A percentile compares a stretch with the other conserved stretches of the same genome.
phyloP scores from a whole-genome alignment of 192 early-diverging fungal genomes.

The Chytriomyces sp. region DNA sequence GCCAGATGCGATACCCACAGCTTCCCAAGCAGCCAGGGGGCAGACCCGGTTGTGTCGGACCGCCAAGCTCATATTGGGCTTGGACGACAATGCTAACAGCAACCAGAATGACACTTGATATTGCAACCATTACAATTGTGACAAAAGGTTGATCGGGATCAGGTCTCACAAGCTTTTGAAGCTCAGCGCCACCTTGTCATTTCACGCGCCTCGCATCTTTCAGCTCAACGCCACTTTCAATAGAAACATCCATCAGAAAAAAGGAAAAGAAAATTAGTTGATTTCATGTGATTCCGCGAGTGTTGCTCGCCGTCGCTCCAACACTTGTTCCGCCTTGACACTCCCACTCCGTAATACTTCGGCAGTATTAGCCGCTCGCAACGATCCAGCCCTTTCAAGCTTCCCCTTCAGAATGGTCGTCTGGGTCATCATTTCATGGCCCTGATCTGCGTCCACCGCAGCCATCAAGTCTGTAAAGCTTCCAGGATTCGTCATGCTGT shows the following conservation, averaged over 20 bases:
- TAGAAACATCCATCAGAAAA: neutral
- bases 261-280: neutral
- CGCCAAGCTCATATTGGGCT: too few relatives aligned
- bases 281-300: slow-evolving; percentile 36
- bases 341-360: slow-evolving; percentile 27
- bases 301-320: slow-evolving; percentile 40
- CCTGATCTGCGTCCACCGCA: neutral
- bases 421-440: neutral
- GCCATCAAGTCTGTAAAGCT: slow-evolving; percentile 26
- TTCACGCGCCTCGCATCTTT: too few relatives aligned
- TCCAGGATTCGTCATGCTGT: slow-evolving; percentile 24
- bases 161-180: too few relatives aligned
- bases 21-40: too few relatives aligned
- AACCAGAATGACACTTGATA: too few relatives aligned
- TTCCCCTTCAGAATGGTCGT: slow-evolving; percentile 15
- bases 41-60: too few relatives aligned
- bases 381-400: slow-evolving; percentile 2
- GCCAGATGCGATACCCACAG: too few relatives aligned
- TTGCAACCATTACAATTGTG: too few relatives aligned
- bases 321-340: slow-evolving; percentile 41
- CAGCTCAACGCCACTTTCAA: neutral
- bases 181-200: too few relatives aligned
- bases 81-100: too few relatives aligned
- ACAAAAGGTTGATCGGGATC: too few relatives aligned
- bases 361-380: neutral